These are phyloP conservation scores for Trypanosoma mega DNA, from an alignment of 208 protist genomes.

Conservation along the genomic window DNA sequence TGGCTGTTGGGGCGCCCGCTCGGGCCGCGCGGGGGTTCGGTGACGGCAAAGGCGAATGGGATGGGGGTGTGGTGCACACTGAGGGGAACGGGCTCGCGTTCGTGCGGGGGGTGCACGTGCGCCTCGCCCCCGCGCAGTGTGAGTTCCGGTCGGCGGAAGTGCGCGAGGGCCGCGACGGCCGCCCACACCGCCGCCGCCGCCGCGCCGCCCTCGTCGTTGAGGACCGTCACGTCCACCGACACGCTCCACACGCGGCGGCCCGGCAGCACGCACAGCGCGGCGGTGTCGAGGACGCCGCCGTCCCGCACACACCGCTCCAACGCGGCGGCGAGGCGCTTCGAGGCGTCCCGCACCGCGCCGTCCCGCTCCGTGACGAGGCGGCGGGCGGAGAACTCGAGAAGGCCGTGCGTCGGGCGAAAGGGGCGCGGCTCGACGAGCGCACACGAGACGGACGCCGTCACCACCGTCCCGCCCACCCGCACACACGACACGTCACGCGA, in stretches of 20 bases:
- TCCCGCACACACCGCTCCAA: conserved; percentile 85
- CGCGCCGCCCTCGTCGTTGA: conserved; percentile 96
- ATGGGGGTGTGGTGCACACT: conserved; percentile 94
- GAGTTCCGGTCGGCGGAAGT: conserved; percentile 95
- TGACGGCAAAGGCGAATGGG: conserved; percentile 73
- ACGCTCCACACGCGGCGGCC: conserved; percentile 92
- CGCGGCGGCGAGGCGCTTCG: conserved; percentile 65
- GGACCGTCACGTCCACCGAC: conserved; percentile 75
- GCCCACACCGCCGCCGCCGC: conserved; percentile 89
- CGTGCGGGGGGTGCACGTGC: conserved; percentile 82
- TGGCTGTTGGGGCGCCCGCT: conserved; percentile 5
- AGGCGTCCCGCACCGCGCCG: conserved; percentile 7
- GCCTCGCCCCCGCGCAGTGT: conserved; percentile 86
- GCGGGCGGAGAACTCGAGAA: conserved; percentile 90
- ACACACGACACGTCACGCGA: conserved; percentile 80
- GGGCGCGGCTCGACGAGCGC: conserved; percentile 93
- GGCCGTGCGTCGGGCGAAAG: conserved; percentile 95
- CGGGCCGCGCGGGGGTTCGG: conserved; percentile 29
- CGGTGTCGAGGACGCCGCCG: conserved; percentile 93
- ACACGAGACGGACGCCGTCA: conserved; percentile 73
- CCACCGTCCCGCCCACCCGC: conserved; percentile 86
- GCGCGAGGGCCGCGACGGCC: conserved; percentile 81
- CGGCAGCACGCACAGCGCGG: conserved; percentile 94
- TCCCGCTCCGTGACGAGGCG: conserved; percentile 86
- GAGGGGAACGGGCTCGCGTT: conserved; percentile 94